Conservation (phyloP, 1,139 yeast species). For the Kluyveromyces sp. region DNA sequence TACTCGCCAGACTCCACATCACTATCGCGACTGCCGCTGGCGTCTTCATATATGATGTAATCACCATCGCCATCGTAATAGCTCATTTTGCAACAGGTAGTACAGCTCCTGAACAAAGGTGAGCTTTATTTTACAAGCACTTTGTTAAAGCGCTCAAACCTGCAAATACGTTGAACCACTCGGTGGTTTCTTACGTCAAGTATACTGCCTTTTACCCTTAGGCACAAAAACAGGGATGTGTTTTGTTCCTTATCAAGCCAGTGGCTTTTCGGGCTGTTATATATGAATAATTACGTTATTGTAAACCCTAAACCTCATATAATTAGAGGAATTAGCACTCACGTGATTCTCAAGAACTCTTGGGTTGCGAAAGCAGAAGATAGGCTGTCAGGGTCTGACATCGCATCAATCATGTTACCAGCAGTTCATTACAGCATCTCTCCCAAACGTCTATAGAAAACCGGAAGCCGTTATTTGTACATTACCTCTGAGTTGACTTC, state of each 20-base stretch:
- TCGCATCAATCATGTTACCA: too few relatives aligned
- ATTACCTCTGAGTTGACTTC: too few relatives aligned
- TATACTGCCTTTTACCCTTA: not conserved
- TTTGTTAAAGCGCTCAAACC: not conserved
- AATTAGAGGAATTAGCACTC: too few relatives aligned
- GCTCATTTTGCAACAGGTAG: conserved; percentile 1
- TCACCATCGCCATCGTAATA: conserved; percentile 24
- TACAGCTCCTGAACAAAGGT: not conserved
- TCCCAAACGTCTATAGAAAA: too few relatives aligned
- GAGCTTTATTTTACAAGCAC: not conserved
- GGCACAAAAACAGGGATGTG: not conserved
- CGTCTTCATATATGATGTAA: conserved; percentile 9
- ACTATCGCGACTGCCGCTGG: conserved; percentile 15
- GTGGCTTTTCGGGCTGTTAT: not conserved
- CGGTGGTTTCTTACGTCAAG: not conserved
- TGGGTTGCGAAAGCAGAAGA: too few relatives aligned
- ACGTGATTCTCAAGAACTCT: too few relatives aligned
- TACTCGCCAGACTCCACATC: conserved; percentile 24
- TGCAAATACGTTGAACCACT: not conserved
- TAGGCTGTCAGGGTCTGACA: too few relatives aligned
- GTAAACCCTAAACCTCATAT: too few relatives aligned
- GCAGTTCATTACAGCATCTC: too few relatives aligned
- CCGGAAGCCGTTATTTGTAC: too few relatives aligned
- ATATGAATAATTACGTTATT: not conserved
- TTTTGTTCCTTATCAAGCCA: not conserved